Evolutionary conservation across 176 grass and related monocot species (phyloP).

Genomic region (Carex kokanica): DNA sequence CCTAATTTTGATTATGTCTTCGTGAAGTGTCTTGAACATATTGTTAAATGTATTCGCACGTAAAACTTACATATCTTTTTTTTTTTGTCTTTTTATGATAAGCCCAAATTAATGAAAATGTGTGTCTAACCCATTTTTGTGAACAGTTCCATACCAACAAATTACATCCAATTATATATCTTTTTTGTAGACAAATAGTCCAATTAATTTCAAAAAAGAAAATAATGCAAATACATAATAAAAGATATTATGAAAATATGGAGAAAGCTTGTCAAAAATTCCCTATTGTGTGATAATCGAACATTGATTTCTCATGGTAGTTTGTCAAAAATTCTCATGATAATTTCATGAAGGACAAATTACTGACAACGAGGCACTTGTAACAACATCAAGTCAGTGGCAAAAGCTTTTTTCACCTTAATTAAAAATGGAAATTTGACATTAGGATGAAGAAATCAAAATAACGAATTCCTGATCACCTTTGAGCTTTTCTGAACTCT

Average conservation of each 20-base stretch:
- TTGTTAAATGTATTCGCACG: too few species aligned
- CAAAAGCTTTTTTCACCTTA: neutral
- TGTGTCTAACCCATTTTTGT: neutral
- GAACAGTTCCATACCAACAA: too few species aligned
- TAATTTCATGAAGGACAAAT: slow-evolving; percentile 17
- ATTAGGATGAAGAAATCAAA: slow-evolving; percentile 25
- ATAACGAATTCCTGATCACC: slow-evolving; percentile 37
- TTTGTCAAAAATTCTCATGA: neutral
- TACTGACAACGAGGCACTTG: neutral
- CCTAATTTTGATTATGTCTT: neutral
- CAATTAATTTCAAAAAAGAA: too few species aligned
- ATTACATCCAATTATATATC: too few species aligned
- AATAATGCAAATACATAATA: too few species aligned
- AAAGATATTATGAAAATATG: too few species aligned
- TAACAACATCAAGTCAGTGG: neutral
- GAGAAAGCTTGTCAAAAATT: neutral
- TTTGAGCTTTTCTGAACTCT: slow-evolving; percentile 54
- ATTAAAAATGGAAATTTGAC: slow-evolving; percentile 17
- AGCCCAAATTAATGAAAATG: neutral
- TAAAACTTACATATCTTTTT: neutral
- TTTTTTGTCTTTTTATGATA: neutral
- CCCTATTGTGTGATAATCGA: neutral
- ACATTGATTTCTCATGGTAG: neutral
- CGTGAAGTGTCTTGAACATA: neutral
- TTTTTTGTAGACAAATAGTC: too few species aligned